These are phyloP conservation scores for Alopecurus myosuroides DNA, from an alignment of 176 grass and related monocot genomes.

Conservation along the genomic window DNA sequence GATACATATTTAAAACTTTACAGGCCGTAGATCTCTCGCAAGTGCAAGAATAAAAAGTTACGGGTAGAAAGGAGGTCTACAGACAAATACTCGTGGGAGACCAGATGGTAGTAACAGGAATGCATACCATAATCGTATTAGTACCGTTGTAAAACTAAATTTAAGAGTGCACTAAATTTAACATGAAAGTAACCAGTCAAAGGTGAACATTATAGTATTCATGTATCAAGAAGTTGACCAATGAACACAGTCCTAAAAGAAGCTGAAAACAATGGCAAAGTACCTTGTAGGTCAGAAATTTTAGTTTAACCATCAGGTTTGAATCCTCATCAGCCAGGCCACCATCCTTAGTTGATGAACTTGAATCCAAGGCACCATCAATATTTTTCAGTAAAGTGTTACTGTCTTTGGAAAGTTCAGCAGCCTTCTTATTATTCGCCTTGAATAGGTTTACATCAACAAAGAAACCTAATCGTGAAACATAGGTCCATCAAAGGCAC, in stretches of 20 bases:
- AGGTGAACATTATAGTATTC: not conserved
- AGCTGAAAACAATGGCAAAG: constrained; percentile 14
- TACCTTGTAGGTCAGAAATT: constrained; percentile 98
- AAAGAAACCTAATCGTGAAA: constrained; percentile 79
- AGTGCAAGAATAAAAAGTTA: constrained; percentile 12
- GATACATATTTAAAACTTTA: not conserved
- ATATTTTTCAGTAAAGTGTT: constrained; percentile 62
- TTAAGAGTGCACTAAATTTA: not conserved
- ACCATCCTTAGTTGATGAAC: constrained; percentile 41
- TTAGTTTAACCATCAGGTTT: constrained; percentile 97
- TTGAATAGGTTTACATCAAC: constrained; percentile 96
- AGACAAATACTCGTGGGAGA: not conserved
- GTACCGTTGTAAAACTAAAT: constrained; percentile 3
- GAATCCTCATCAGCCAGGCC: constrained; percentile 81
- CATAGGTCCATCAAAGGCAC: constrained; percentile 16
- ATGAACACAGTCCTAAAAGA: not conserved
- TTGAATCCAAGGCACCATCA: constrained; percentile 51
- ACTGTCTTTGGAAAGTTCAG: constrained; percentile 63
- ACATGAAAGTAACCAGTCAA: not conserved
- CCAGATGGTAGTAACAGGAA: not conserved
- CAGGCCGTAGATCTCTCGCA: not conserved
- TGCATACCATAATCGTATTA: not conserved
- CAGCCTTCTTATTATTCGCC: constrained; percentile 60
- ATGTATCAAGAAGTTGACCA: not conserved
- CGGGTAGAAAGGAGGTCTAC: not conserved